Evolutionary conservation across 1,284 basidiomycete species (phyloP).

Genomic region (Leccinum griseonigrum): DNA sequence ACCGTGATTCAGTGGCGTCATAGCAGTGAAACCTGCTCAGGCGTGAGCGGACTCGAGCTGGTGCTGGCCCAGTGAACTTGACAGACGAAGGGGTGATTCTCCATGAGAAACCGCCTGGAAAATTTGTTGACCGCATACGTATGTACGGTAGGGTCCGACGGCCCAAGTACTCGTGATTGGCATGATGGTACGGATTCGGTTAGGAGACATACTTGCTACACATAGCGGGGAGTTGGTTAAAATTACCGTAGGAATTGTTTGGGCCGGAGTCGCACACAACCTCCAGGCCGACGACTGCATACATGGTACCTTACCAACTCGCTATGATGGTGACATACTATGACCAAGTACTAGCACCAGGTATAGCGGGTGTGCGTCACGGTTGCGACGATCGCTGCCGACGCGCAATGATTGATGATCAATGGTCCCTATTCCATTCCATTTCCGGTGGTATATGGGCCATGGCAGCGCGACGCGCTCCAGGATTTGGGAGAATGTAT

Average conservation of each 20-base stretch:
- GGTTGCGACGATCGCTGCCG: background rate
- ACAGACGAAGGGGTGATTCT: background rate
- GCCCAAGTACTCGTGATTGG: background rate
- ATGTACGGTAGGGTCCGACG: background rate
- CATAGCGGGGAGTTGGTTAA: background rate
- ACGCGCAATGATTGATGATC: background rate
- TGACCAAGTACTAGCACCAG: background rate
- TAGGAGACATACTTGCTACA: too few species aligned
- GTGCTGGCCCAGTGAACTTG: background rate
- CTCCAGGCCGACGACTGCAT: background rate
- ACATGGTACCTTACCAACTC: background rate
- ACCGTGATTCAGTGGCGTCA: background rate
- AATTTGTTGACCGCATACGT: background rate
- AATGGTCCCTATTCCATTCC: background rate
- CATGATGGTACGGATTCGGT: background rate
- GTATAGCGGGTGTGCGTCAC: background rate
- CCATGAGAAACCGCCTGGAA: background rate
- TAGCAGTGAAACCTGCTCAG: background rate
- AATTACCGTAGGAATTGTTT: background rate
- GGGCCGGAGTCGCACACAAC: background rate
- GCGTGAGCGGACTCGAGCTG: background rate
- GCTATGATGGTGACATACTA: background rate
- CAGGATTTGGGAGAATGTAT: background rate
- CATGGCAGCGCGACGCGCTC: background rate
- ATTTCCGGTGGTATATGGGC: background rate